Percentiles rank a stretch among this genome's conserved stretches.
These are phyloP conservation scores for Raffaelea albimanens DNA, from an alignment of 2,329 filamentous ascomycete species.

Conservation along the genomic window DNA sequence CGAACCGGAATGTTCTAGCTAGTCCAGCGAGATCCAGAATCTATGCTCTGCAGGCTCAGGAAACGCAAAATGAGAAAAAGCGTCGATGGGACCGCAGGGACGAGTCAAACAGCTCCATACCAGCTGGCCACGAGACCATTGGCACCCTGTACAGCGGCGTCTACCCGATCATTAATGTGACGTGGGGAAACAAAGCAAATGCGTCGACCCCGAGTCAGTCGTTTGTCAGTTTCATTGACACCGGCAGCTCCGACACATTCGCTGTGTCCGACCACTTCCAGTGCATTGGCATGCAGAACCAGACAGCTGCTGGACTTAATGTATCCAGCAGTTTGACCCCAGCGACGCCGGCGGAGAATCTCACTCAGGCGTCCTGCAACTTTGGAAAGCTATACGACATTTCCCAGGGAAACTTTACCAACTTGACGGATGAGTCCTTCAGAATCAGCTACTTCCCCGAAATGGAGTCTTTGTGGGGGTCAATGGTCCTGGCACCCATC, in stretches of 20 bases:
- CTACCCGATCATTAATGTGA: constrained; percentile 13
- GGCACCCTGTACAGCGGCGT: constrained; percentile 13
- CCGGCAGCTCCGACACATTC: constrained; percentile 9
- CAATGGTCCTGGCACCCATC: constrained; percentile 28
- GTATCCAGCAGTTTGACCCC: no score
- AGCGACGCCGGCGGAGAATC: no score
- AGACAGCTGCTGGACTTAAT: neutral
- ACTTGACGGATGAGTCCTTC: constrained; percentile 29
- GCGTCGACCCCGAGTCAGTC: constrained; percentile 6
- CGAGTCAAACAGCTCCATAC: no score
- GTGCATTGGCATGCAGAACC: constrained; percentile 5
- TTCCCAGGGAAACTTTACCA: constrained; percentile 22
- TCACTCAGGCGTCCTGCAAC: constrained; percentile 9
- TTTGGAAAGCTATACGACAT: constrained; percentile 13
- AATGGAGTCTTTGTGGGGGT: constrained; percentile 26
- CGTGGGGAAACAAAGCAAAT: constrained; percentile 10
- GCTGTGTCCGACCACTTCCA: constrained; percentile 4
- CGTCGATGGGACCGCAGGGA: no score
- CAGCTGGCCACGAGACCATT: neutral
- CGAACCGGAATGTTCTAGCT: constrained; percentile 3
- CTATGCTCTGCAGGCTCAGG: neutral
- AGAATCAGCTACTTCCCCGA: constrained; percentile 33
- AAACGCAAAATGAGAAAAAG: neutral
- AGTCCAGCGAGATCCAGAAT: constrained; percentile 5
- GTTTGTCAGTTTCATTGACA: constrained; percentile 13